Evolutionary conservation across 2,329 filamentous ascomycete genomes (phyloP), one percentile per base, ranked within the genome.

Genomic region (Capronia epimyces): DNA sequence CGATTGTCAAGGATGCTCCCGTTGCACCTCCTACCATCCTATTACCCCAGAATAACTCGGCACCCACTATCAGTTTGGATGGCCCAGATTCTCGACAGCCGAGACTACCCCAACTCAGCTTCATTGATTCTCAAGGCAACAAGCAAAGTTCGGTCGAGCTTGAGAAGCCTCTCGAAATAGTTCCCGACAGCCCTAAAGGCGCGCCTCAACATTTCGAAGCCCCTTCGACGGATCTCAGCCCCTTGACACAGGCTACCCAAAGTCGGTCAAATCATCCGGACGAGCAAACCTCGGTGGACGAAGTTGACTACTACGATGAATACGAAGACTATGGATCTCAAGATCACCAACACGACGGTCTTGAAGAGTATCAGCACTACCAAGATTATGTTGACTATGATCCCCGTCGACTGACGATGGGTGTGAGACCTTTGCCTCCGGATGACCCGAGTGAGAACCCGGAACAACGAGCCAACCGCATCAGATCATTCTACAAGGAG

Each of bases 401-500:
- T 61, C 69, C 69, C 41, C 75, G 74, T 53, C 71, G 79, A 51
- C 64, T 81, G 47, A 81, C 78, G 2, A 75, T 82, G 67, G 79
- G 80, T 43, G 64, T 95, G 68, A 85, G 93, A 13, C 93, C 93
- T 18, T 77, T 98, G 56, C 93, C 93, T 3, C 88, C 89, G 29
- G 84, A 90, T 64, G 87, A 95, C 58, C 82, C 87, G 37, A 81
- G 84, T 2, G 93, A 97, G 65, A 91, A 96, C 66, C 89, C 93
- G 0, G 93, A 97, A 68, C 84, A 91, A 64, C 83, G 93, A 63
- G 93, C 93, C 58, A 97, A 96, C 74, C 84, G 93, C 52, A 98
- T 98, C 60, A 82, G 93, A 67, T 98, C 93, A 3, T 98, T 98
- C 75, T 98, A 98, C 75, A 96, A 96, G 74, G 93, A 98, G 67